Evolutionary conservation across 1,139 yeast genomes (phyloP).

Genomic region (Yamadazyma aaseri): DNA sequence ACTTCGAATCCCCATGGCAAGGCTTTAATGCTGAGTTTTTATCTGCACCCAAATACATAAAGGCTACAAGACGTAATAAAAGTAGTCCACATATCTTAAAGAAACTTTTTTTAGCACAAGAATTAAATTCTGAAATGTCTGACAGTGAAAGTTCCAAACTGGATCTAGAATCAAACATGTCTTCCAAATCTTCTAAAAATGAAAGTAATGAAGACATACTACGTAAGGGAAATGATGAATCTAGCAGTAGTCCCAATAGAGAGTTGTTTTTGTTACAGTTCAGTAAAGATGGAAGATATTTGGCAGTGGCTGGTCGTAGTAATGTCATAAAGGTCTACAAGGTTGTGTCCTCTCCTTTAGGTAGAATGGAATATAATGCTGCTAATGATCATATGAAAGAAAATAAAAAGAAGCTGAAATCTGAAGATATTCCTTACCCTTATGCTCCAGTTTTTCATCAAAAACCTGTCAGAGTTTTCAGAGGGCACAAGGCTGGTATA

Average conservation of each 20-base stretch:
- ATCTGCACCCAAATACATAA: conserved; percentile 54
- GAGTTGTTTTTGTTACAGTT: conserved; percentile 76
- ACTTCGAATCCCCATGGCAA: conserved; percentile 25
- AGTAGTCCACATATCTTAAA: conserved; percentile 47
- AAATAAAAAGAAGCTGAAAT: conserved; percentile 12
- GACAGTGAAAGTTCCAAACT: conserved; percentile 5
- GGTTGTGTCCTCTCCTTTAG: conserved; percentile 69
- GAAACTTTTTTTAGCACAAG: conserved; percentile 78
- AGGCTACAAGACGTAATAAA: conserved; percentile 43
- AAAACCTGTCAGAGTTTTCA: conserved; percentile 58
- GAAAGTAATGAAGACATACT: conserved; percentile 6
- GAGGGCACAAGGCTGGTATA: conserved; percentile 70
- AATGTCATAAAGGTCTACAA: conserved; percentile 71
- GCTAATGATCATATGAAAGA: conserved; percentile 11
- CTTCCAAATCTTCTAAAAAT: conserved; percentile 6
- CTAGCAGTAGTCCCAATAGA: conserved; percentile 18
- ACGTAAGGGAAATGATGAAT: conserved; percentile 2
- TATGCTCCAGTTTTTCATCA: conserved; percentile 82
- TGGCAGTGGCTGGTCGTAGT: conserved; percentile 85
- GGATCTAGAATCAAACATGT: conserved; percentile 2
- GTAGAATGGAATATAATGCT: conserved; percentile 46
- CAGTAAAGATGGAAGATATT: conserved; percentile 72
- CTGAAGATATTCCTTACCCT: conserved; percentile 22
- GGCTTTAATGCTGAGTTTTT: conserved; percentile 40
- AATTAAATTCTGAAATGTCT: conserved; percentile 38